Evolutionary conservation across 306 rosid genomes (phyloP).

Genomic region (Spatholobus suberectus): DNA sequence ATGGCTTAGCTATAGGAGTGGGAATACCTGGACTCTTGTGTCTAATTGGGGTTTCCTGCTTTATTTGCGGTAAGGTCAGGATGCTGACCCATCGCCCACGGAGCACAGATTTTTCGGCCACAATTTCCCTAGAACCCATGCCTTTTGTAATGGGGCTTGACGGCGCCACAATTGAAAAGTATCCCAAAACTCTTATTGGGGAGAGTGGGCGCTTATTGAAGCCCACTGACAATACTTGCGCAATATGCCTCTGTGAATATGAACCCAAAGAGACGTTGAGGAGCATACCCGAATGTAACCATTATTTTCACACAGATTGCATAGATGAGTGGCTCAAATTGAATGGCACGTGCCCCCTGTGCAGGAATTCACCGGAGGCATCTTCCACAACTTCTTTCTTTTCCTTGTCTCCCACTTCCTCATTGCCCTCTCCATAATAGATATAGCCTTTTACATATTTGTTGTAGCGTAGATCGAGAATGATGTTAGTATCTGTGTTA

Average conservation of each 20-base stretch:
- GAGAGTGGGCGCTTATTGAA: conserved; percentile 74
- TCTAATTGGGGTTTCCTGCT: conserved; percentile 54
- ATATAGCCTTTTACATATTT: not conserved
- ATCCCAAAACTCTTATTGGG: conserved; percentile 68
- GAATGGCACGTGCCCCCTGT: conserved; percentile 77
- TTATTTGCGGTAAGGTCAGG: conserved; percentile 35
- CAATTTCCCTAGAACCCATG: conserved; percentile 20
- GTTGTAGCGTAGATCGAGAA: not conserved
- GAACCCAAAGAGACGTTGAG: conserved; percentile 68
- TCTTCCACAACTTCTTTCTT: conserved; percentile 45
- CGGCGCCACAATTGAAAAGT: conserved; percentile 73
- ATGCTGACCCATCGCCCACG: conserved; percentile 8
- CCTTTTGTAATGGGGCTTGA: conserved; percentile 59
- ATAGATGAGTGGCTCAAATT: conserved; percentile 82
- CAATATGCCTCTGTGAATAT: conserved; percentile 79
- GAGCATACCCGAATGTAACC: conserved; percentile 79
- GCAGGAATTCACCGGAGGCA: conserved; percentile 66
- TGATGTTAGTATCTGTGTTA: not conserved
- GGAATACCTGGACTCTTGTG: conserved; percentile 68
- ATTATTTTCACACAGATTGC: conserved; percentile 74
- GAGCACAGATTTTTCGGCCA: not conserved
- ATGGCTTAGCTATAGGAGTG: conserved; percentile 63
- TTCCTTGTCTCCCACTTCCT: conserved; percentile 37
- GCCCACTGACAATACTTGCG: conserved; percentile 64
- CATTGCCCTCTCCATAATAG: conserved; percentile 44